Evolutionary conservation across 2,329 filamentous ascomycete species (phyloP).

Genomic region (Amesomyces nigricolor): DNA sequence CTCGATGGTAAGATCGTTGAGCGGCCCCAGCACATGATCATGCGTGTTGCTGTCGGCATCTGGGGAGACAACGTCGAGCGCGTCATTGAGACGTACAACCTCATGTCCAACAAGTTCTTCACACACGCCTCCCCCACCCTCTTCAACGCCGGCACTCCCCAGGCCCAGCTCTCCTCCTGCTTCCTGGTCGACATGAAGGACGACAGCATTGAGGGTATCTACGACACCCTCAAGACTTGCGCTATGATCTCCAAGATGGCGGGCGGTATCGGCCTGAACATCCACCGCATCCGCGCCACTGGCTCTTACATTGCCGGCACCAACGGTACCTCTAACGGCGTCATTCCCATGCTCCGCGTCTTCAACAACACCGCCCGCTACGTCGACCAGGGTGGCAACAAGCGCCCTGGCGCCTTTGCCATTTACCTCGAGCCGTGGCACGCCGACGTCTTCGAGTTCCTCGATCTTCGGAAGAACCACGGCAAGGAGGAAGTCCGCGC

Average conservation of each 20-base stretch:
- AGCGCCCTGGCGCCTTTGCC: conserved; percentile 95
- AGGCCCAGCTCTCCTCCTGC: conserved; percentile 92
- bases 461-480: conserved; percentile 98
- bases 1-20: conserved; percentile 95
- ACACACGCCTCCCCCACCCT: conserved; percentile 96
- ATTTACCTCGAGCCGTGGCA: conserved; percentile 99
- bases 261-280: conserved; percentile 93
- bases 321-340: conserved; percentile 95
- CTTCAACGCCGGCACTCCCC: conserved; percentile 95
- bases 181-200: conserved; percentile 99
- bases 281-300: conserved; percentile 93
- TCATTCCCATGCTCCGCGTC: conserved; percentile 95
- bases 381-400: conserved; percentile 98
- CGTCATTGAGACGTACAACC: conserved; percentile 94
- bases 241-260: conserved; percentile 99
- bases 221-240: conserved; percentile 97
- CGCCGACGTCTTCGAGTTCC: conserved; percentile 93
- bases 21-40: conserved; percentile 98
- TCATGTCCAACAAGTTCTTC: conserved; percentile 98
- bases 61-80: conserved; percentile 93
- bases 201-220: conserved; percentile 98
- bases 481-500: conserved; percentile 97
- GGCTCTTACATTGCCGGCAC: conserved; percentile 97
- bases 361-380: conserved; percentile 99
- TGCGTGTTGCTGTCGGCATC: conserved; percentile 97